Percentiles rank a stretch among this genome's conserved stretches.
Evolutionary conservation across 2,329 filamentous ascomycete species (phyloP).

Genomic region (Beauveria pseudobassiana): DNA sequence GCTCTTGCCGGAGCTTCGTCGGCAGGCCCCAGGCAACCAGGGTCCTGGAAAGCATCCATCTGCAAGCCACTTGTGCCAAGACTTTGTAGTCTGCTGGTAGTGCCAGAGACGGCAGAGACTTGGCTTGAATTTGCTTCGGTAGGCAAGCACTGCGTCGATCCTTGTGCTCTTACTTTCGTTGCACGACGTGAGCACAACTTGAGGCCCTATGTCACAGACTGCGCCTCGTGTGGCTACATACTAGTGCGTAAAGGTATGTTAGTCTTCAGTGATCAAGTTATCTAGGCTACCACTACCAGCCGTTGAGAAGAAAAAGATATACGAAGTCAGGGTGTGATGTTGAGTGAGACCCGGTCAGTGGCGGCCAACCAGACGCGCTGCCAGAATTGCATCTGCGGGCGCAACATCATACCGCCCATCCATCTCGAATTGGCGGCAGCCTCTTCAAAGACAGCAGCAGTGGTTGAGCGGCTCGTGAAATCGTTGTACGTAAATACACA

Average conservation of each 20-base stretch:
- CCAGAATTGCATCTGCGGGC: background rate
- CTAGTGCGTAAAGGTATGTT: too few species aligned
- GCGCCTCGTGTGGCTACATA: background rate
- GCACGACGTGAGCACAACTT: background rate
- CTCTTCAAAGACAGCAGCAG: background rate
- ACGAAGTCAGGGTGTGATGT: too few species aligned
- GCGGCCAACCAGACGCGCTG: background rate
- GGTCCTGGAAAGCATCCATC: background rate
- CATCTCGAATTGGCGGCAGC: background rate
- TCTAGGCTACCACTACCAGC: too few species aligned
- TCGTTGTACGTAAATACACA: background rate
- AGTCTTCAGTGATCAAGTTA: too few species aligned
- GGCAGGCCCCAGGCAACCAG: background rate
- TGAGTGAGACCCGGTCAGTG: background rate
- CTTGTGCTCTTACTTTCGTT: background rate
- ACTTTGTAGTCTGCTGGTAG: background rate
- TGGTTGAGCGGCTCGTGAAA: background rate
- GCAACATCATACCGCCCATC: background rate
- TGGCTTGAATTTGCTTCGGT: background rate
- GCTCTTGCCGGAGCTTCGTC: background rate
- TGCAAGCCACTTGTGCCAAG: background rate
- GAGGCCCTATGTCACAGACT: background rate
- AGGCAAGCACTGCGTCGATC: background rate
- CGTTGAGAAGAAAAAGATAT: too few species aligned
- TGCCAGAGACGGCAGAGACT: background rate